Percentiles rank a stretch among this genome's conserved stretches.
Conservation (phyloP, 2,329 filamentous ascomycete genomes). For the Davidsoniella neocaledoniae region DNA sequence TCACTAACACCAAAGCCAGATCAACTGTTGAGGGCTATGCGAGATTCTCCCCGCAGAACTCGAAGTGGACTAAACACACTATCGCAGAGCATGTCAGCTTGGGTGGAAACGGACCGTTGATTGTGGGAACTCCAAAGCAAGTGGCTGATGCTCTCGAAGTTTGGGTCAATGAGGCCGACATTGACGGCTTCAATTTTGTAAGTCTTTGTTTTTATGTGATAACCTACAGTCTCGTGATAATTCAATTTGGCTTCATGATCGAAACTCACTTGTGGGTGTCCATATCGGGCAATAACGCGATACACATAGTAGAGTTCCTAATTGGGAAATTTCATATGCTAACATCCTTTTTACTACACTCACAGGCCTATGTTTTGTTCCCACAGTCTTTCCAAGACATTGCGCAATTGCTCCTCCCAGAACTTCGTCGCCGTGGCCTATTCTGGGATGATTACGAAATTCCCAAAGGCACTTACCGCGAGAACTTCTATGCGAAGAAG, state of each 20-base stretch:
- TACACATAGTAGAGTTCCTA: neutral
- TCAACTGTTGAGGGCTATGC: slow-evolving; percentile 39
- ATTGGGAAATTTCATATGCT: too few relatives aligned
- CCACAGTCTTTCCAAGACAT: slow-evolving; percentile 53
- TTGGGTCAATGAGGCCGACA: slow-evolving; percentile 51
- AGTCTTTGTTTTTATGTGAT: neutral
- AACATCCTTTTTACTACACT: too few relatives aligned
- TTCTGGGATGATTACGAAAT: slow-evolving; percentile 39
- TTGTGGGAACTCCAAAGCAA: slow-evolving; percentile 46
- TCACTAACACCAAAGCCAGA: slow-evolving; percentile 15
- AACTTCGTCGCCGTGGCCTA: slow-evolving; percentile 40
- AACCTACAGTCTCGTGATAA: too few relatives aligned
- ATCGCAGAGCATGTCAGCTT: slow-evolving; percentile 48
- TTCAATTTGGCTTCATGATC: too few relatives aligned
- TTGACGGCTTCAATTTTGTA: slow-evolving; percentile 59
- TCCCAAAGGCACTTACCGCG: slow-evolving; percentile 40
- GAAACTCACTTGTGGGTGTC: too few relatives aligned
- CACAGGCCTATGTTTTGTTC: slow-evolving; percentile 41
- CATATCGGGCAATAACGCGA: neutral
- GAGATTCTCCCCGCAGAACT: slow-evolving; percentile 37
- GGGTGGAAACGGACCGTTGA: slow-evolving; percentile 47
- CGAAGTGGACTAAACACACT: slow-evolving; percentile 57
- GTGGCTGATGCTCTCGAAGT: slow-evolving; percentile 51
- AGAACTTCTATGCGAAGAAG: slow-evolving; percentile 35
- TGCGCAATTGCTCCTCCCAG: slow-evolving; percentile 46